Percentiles rank a stretch among this genome's conserved stretches.
These are phyloP conservation scores for Phytophthora litchii DNA, from an alignment of 352 stramenopile species.

Conservation along the genomic window DNA sequence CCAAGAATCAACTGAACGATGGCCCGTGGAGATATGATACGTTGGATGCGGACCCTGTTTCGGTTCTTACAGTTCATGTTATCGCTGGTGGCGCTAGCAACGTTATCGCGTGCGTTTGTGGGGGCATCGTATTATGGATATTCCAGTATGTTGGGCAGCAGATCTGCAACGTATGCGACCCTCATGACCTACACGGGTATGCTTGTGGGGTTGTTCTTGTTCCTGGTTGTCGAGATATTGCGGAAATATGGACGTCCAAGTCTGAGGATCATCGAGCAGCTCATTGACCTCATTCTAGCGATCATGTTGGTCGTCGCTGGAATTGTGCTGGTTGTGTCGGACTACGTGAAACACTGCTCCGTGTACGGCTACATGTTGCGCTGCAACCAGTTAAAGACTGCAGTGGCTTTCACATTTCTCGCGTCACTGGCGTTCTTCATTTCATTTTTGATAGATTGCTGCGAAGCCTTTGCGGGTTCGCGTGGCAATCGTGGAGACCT, in stretches of 20 bases:
- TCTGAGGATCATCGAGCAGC: slow-evolving; percentile 47
- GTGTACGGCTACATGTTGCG: slow-evolving; percentile 77
- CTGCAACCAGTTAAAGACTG: slow-evolving; percentile 53
- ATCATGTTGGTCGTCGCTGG: slow-evolving; percentile 64
- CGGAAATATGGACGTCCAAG: slow-evolving; percentile 46
- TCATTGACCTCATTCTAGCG: slow-evolving; percentile 60
- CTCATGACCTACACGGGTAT: slow-evolving; percentile 73
- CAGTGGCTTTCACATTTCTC: slow-evolving; percentile 73
- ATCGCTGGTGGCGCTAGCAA: slow-evolving; percentile 59
- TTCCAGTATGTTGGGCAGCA: slow-evolving; percentile 72
- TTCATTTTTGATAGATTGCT: slow-evolving; percentile 59
- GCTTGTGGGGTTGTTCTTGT: slow-evolving; percentile 60
- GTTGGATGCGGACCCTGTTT: slow-evolving; percentile 46
- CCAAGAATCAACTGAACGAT: slow-evolving; percentile 24
- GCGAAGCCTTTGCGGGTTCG: slow-evolving; percentile 29
- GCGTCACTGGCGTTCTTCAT: slow-evolving; percentile 56
- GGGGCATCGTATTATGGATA: slow-evolving; percentile 70
- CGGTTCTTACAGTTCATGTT: slow-evolving; percentile 71
- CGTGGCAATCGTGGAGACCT: slow-evolving; percentile 6
- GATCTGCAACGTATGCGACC: slow-evolving; percentile 57
- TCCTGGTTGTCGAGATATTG: slow-evolving; percentile 54
- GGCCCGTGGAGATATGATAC: slow-evolving; percentile 29
- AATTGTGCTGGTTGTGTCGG: slow-evolving; percentile 69
- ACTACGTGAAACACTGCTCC: slow-evolving; percentile 68
- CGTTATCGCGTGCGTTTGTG: slow-evolving; percentile 66